phyloP scores from a whole-genome alignment of 2,329 filamentous ascomycete species.

The Monilinia fructigena region DNA sequence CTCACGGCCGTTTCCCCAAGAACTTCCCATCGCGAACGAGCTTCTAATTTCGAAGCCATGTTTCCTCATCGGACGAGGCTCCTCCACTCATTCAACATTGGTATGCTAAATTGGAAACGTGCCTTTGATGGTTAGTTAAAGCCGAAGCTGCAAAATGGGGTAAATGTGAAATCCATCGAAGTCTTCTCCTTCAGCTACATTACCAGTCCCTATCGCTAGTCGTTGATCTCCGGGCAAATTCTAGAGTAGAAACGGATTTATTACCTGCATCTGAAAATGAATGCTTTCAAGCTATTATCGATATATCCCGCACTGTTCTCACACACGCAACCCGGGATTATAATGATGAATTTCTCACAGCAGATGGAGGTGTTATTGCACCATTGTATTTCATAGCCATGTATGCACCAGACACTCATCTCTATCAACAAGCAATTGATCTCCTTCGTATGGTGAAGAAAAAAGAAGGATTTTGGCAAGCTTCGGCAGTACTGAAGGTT shows the following conservation, averaged over 20 bases:
- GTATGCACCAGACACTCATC: slow-evolving; percentile 14
- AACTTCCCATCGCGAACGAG: neutral
- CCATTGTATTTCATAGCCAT: slow-evolving; percentile 30
- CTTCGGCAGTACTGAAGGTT: slow-evolving; percentile 21
- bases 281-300: slow-evolving; percentile 18
- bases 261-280: slow-evolving; percentile 2
- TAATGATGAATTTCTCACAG: slow-evolving; percentile 12
- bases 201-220: slow-evolving; percentile 8
- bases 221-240: slow-evolving; percentile 16
- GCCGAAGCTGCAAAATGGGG: slow-evolving; percentile 2
- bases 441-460: slow-evolving; percentile 24
- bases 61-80: slow-evolving; percentile 20
- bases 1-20: slow-evolving; percentile 23
- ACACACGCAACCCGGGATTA: neutral
- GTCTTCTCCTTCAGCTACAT: slow-evolving; percentile 17
- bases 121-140: neutral
- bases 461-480: slow-evolving; percentile 30
- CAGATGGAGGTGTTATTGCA: slow-evolving; percentile 28
- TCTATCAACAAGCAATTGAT: slow-evolving; percentile 27
- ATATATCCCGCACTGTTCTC: slow-evolving; percentile 22
- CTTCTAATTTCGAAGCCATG: neutral
- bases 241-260: neutral
- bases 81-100: slow-evolving; percentile 10
- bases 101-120: slow-evolving; percentile 17
- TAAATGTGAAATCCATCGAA: neutral